Conservation (phyloP, 768 basidiomycete species). For the Suillus bovinus region DNA sequence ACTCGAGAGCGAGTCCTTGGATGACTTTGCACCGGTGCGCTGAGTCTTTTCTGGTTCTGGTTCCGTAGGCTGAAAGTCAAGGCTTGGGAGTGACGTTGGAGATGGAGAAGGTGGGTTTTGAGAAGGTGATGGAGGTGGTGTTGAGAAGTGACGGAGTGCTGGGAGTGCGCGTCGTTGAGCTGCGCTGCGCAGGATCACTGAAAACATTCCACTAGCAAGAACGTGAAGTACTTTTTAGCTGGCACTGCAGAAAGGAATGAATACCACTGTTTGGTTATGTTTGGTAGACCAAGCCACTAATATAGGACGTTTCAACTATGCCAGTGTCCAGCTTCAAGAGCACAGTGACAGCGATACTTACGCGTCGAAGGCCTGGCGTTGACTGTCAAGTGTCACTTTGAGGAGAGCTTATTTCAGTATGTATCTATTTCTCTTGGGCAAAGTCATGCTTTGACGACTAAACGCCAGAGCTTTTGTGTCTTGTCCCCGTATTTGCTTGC, state of each 20-base stretch:
- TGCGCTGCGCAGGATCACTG: slow-evolving; percentile 24
- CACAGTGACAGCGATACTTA: slow-evolving; percentile 90
- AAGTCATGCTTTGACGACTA: slow-evolving; percentile 67
- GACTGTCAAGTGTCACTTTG: slow-evolving; percentile 83
- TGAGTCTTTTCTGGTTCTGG: slow-evolving; percentile 40
- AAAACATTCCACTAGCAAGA: slow-evolving; percentile 21
- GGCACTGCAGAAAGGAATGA: not conserved
- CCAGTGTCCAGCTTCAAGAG: slow-evolving; percentile 71
- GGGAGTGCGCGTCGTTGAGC: slow-evolving; percentile 21
- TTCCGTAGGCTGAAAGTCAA: slow-evolving; percentile 67
- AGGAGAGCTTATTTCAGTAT: slow-evolving; percentile 88
- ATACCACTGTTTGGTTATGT: not conserved
- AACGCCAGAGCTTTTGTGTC: slow-evolving; percentile 89
- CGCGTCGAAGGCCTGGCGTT: slow-evolving; percentile 90
- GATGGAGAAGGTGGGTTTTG: slow-evolving; percentile 10
- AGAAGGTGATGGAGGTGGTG: slow-evolving; percentile 21
- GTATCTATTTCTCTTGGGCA: slow-evolving; percentile 29
- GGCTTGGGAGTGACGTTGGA: slow-evolving; percentile 40
- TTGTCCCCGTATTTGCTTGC: slow-evolving; percentile 26
- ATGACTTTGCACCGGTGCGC: slow-evolving; percentile 75
- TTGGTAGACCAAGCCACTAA: not conserved
- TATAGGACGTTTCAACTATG: too few relatives aligned
- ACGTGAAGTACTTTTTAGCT: not conserved
- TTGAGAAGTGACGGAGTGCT: slow-evolving; percentile 24
- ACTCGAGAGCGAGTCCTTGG: slow-evolving; percentile 75